Base-by-base conservation (phyloP, 129 eudicot genomes). In the Pittosporum tobira region DNA sequence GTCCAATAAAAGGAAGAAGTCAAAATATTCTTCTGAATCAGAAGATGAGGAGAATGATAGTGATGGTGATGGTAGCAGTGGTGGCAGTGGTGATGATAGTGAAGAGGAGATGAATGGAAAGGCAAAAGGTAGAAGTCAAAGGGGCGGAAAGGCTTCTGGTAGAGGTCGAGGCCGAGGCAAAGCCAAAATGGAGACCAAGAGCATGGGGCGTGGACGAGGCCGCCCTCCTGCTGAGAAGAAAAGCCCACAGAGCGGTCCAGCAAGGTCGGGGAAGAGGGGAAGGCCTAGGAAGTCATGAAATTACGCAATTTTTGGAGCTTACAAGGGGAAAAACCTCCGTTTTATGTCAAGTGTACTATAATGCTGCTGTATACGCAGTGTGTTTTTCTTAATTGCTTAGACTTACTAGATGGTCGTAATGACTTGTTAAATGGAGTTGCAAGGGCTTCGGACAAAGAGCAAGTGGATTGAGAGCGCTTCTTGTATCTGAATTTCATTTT, bases 1-100 rank as follows among this genome's bases (percentile, higher is more conserved):
- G 51, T 74, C 87, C 1, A 82, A 66, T 54, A 89, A 89, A 69
- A 75, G 95, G 70, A 90, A 85, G 70, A 90, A 85, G 77, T 50
- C 86, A 3, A 75, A 84, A 61, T 80, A 79, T 24, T 58, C 77
- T 11, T 90, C 95, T 0, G 91, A 82, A 48, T 70, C 83, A 0
- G 97, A 82, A 56, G 85, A 77, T 0, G 83, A 79, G 18, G 83
- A 64, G 43, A 66, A 61, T 20, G 64, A 65, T 7, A 58, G 70
- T 10, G 52, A 57, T 30, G 52, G 54, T 25, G 83, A 76, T 31
- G 72, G 70, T 30, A 78, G 62, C 0, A 59, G 75, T 53, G 87
- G 70, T 27, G 72, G 67, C 26, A 78, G 70, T 0, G 52, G 73
- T 51, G 88, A 71, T 28, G 78, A 79, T 10, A 70, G 76, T 64